Evolutionary conservation across 2,329 filamentous ascomycete genomes (phyloP).

Genomic region (Sporothrix mexicana): DNA sequence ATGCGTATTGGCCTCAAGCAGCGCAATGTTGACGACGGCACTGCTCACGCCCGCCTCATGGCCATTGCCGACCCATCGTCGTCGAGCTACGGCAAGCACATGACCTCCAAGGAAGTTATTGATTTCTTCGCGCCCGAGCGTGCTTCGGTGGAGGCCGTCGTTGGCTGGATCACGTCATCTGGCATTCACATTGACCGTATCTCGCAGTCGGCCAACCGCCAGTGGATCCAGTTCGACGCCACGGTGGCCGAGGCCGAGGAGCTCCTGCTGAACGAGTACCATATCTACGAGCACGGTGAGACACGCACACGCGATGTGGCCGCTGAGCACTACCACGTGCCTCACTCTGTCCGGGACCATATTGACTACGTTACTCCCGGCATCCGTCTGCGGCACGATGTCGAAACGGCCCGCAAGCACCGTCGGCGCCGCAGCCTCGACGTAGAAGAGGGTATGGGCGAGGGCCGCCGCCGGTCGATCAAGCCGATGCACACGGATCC

Average conservation of each 20-base stretch:
- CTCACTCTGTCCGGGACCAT: conserved; percentile 53
- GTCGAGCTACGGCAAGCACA: conserved; percentile 48
- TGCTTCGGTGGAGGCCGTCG: conserved; percentile 44
- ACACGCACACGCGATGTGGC: conserved; percentile 39
- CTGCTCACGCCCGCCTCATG: conserved; percentile 42
- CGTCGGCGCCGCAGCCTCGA: conserved; percentile 17
- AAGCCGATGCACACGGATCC: conserved; percentile 27
- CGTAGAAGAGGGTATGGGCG: not conserved
- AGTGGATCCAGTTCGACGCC: conserved; percentile 43
- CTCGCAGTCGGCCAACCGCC: conserved; percentile 38
- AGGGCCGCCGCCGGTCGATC: conserved; percentile 17
- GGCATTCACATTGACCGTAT: conserved; percentile 42
- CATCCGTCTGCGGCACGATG: conserved; percentile 52
- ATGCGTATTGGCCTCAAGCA: conserved; percentile 40
- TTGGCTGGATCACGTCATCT: conserved; percentile 44
- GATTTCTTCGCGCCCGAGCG: conserved; percentile 48
- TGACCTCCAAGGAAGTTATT: conserved; percentile 47
- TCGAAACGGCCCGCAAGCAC: conserved; percentile 23
- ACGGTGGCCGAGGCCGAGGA: conserved; percentile 40
- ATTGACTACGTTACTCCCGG: conserved; percentile 64
- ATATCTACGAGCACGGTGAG: conserved; percentile 39
- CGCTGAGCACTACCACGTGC: conserved; percentile 50
- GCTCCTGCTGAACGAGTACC: conserved; percentile 40
- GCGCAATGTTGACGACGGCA: conserved; percentile 41
- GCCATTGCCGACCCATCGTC: conserved; percentile 43